A percentile compares a stretch with the other conserved stretches of the same genome.
phyloP scores from a whole-genome alignment of 2,329 filamentous ascomycete species.

The Venturia nashicola region DNA sequence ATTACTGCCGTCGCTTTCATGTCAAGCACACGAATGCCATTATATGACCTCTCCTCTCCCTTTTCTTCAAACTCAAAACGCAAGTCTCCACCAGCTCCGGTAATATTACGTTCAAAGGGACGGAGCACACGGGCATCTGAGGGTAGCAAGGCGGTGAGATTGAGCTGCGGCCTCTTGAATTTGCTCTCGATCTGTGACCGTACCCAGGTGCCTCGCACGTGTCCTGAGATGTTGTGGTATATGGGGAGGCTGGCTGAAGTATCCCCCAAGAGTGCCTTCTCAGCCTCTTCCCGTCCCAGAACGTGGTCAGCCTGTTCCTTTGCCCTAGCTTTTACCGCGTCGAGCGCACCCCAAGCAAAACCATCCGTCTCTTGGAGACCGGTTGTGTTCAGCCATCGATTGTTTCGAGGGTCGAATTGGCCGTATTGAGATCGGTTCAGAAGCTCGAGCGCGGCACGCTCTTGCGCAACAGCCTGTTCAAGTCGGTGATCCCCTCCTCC shows the following conservation, averaged over 20 bases:
- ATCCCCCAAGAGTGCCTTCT: neutral
- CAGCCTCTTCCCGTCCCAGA: slow-evolving; percentile 6
- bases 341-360: slow-evolving; percentile 10
- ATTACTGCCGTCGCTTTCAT: slow-evolving; percentile 39
- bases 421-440: slow-evolving; percentile 10
- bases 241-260: neutral
- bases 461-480: neutral
- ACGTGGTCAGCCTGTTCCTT: slow-evolving; percentile 5
- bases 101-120: slow-evolving; percentile 9
- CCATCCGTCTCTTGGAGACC: slow-evolving; percentile 10
- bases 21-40: neutral
- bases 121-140: neutral
- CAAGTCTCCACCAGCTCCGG: slow-evolving; percentile 6
- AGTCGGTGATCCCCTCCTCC: neutral
- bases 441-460: slow-evolving; percentile 6
- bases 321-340: slow-evolving; percentile 8
- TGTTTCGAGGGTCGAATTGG: slow-evolving; percentile 9
- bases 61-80: slow-evolving; percentile 7
- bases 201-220: slow-evolving; percentile 10
- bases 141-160: slow-evolving; percentile 9
- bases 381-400: slow-evolving; percentile 11
- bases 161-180: slow-evolving; percentile 5
- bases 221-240: slow-evolving; percentile 11
- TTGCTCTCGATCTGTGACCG: slow-evolving; percentile 5
- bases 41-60: neutral